phyloP scores from a whole-genome alignment of 2,329 filamentous ascomycete species.

The Ophiostoma piceae region DNA sequence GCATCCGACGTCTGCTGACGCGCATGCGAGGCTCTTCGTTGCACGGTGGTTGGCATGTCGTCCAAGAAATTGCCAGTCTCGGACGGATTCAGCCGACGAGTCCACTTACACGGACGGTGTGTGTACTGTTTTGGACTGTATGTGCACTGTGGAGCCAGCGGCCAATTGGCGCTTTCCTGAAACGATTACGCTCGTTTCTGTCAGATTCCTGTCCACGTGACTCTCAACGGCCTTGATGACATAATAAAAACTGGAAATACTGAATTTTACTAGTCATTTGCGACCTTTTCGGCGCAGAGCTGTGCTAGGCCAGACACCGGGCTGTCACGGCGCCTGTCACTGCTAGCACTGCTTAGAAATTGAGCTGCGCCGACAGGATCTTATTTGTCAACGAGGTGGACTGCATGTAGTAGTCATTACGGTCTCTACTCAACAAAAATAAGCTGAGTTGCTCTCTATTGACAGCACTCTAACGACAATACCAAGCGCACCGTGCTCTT shows the following conservation, averaged over 20 bases:
- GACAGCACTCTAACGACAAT: neutral
- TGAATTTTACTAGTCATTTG: neutral
- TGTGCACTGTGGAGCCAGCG: neutral
- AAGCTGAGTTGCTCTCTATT: neutral
- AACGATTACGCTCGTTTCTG: neutral
- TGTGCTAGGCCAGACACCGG: neutral
- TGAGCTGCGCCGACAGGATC: slow-evolving; percentile 16
- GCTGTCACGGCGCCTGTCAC: neutral
- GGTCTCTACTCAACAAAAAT: neutral
- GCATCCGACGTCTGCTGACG: slow-evolving; percentile 4
- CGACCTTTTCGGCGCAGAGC: neutral
- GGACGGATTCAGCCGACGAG: slow-evolving; percentile 14
- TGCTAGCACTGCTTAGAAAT: slow-evolving; percentile 21
- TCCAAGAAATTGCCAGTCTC: slow-evolving; percentile 3
- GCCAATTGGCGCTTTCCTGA: slow-evolving; percentile 3
- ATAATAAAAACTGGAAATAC: neutral
- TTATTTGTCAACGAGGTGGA: slow-evolving; percentile 1
- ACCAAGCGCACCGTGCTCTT: neutral
- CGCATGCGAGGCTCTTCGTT: neutral
- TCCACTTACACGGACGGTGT: neutral
- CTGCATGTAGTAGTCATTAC: neutral
- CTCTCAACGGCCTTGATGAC: neutral
- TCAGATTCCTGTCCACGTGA: neutral
- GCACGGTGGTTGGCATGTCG: neutral
- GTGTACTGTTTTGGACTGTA: neutral